Evolutionary conservation across 139 green algal species (phyloP), one percentile per base, ranked within the genome.

Genomic region (Chlamydomonas schloesseri): DNA sequence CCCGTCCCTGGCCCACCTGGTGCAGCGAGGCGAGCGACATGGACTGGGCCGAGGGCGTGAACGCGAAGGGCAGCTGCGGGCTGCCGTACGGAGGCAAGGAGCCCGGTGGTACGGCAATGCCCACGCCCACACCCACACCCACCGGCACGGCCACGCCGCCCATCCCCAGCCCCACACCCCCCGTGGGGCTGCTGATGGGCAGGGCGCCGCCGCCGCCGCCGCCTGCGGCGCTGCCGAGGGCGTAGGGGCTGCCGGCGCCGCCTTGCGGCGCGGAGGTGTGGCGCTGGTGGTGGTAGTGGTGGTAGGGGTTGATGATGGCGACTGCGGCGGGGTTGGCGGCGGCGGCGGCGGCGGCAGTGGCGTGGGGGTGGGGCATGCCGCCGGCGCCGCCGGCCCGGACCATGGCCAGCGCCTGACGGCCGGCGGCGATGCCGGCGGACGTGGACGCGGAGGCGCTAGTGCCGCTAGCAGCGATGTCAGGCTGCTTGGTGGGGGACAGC

Each of bases 61-160:
- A 95, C 20, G 94, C 94, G 89, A 97, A 97, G 1, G 94, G 94
- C 60, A 97, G 92, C 85, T 97, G 92, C 0, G 94, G 94, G 73
- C 90, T 95, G 89, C 90, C 88, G 21, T 74, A 58, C 20, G 69
- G 75, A 42, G 77, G 64, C 46, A 74, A 42, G 18, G 78, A 84
- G 1, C 78, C 78, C n/a, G 73, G 6, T 18, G 71, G 46, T 10
- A 71, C 31, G 6, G 69, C 31, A 46, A 29, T 50, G 42, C 42
- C 42, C 42, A 50, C 8, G 6, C 42, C 42, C 42, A 8, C 42
- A 8, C 42, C 42, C 42, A 50, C 42, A 8, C 42, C 42, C 8
- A n/a, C n/a, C n/a, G n/a, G n/a, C n/a, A n/a, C n/a, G n/a, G n/a
- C n/a, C n/a, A n/a, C n/a, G n/a, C n/a, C n/a, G 42, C 42, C 42